phyloP scores from a whole-genome alignment of 768 basidiomycete species.

The Russula dissimulans region DNA sequence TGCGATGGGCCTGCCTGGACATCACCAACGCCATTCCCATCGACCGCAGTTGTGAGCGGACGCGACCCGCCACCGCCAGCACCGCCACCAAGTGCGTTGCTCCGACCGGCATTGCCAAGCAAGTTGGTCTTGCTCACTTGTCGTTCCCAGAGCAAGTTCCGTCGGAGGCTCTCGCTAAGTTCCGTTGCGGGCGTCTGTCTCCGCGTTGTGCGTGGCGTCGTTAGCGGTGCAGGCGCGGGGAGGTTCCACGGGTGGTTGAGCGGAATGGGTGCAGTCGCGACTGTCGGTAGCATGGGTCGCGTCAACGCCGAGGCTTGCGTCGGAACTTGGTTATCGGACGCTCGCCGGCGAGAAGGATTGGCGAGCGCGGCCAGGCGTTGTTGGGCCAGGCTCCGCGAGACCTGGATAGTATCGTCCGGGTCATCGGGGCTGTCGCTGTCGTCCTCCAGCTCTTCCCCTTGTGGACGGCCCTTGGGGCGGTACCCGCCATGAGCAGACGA shows the following conservation, averaged over 20 bases:
- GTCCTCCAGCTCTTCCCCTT: constrained; percentile 61
- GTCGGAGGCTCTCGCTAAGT: constrained; percentile 72
- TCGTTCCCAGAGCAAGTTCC: constrained; percentile 75
- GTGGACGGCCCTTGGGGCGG: constrained; percentile 55
- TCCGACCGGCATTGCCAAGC: constrained; percentile 28
- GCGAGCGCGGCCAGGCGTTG: constrained; percentile 53
- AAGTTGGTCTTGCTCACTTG: constrained; percentile 50
- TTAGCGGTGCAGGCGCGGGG: constrained; percentile 52
- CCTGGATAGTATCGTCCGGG: constrained; percentile 42
- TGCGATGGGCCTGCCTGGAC: constrained; percentile 26
- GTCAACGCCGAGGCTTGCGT: constrained; percentile 6
- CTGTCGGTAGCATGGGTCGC: constrained; percentile 26
- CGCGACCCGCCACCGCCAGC: constrained; percentile 25
- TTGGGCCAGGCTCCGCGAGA: constrained; percentile 62
- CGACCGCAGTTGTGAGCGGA: constrained; percentile 27
- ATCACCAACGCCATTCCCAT: constrained; percentile 9
- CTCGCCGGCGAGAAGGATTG: constrained; percentile 31
- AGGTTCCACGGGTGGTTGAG: constrained; percentile 64
- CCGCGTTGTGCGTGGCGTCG: constrained; percentile 79
- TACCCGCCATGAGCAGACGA: constrained; percentile 32
- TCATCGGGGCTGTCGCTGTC: constrained; percentile 42
- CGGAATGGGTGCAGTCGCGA: constrained; percentile 46
- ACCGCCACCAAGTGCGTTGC: constrained; percentile 20
- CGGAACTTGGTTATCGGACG: constrained; percentile 26
- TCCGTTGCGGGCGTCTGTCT: constrained; percentile 78